Conservation (phyloP, 139 green algal species). For the Haematococcus sp. region DNA sequence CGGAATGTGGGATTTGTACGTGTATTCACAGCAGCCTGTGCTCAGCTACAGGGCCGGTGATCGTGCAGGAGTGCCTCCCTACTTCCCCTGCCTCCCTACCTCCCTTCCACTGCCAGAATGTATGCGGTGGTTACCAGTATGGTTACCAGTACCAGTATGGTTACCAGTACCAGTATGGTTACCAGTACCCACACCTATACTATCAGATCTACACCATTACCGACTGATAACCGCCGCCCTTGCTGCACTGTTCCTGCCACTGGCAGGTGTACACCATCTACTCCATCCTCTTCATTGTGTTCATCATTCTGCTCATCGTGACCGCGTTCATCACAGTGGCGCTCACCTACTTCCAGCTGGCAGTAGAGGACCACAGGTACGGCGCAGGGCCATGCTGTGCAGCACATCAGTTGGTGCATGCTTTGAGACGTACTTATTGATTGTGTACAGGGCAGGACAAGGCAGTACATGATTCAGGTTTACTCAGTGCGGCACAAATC, state of each 20-base stretch:
- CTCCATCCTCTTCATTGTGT: slow-evolving; percentile 93
- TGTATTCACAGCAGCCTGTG: too few species aligned
- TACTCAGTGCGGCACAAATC: too few species aligned
- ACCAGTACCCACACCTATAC: too few species aligned
- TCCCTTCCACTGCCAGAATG: too few species aligned
- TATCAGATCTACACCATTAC: too few species aligned
- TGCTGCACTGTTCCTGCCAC: neutral
- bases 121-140: too few species aligned
- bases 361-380: slow-evolving; percentile 87
- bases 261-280: slow-evolving; percentile 90
- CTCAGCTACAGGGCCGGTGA: too few species aligned
- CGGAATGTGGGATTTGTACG: too few species aligned
- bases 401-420: neutral
- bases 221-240: neutral
- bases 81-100: too few species aligned
- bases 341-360: slow-evolving; percentile 96
- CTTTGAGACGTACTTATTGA: neutral
- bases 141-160: too few species aligned
- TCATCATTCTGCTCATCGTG: slow-evolving; percentile 90
- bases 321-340: slow-evolving; percentile 95
- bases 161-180: too few species aligned
- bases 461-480: neutral
- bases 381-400: neutral
- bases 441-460: neutral
- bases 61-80: too few species aligned